Evolutionary conservation across 208 protist genomes (phyloP).

Genomic region (Acanthamoeba royreba): DNA sequence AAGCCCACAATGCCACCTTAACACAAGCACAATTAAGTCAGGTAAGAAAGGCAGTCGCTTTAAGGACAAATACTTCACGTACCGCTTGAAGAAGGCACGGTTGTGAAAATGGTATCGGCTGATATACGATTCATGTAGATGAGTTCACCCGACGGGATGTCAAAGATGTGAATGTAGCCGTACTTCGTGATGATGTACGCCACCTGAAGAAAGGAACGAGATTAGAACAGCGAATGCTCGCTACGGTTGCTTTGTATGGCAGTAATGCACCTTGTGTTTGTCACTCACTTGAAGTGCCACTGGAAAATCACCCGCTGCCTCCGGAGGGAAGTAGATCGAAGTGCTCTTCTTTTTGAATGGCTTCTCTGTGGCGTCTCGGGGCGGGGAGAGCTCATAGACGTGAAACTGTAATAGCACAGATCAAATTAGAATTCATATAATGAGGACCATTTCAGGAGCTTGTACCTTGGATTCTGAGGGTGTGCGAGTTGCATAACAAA

Average conservation of each 20-base stretch:
- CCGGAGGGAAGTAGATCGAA: slow-evolving; percentile 82
- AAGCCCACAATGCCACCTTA: slow-evolving; percentile 94
- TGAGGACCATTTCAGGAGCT: neutral
- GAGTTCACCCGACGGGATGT: slow-evolving; percentile 92
- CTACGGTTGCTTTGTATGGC: no score
- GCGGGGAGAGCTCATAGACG: slow-evolving; percentile 79
- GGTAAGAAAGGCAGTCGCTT: no score
- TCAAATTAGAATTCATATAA: neutral
- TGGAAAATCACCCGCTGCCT: slow-evolving; percentile 94
- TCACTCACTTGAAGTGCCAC: slow-evolving; percentile 91
- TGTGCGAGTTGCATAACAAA: slow-evolving; percentile 92
- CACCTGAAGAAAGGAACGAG: neutral
- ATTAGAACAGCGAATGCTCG: no score
- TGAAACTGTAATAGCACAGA: slow-evolving; percentile 62
- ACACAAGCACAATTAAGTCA: no score
- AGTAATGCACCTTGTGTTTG: slow-evolving; percentile 94
- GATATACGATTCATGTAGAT: slow-evolving; percentile 95
- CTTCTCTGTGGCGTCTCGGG: slow-evolving; percentile 55
- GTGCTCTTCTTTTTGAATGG: slow-evolving; percentile 77
- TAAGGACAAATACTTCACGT: no score
- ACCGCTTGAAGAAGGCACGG: slow-evolving; percentile 82
- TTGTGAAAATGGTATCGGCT: slow-evolving; percentile 91
- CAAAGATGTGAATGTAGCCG: slow-evolving; percentile 92
- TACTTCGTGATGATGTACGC: slow-evolving; percentile 94
- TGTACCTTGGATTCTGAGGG: slow-evolving; percentile 55